Evolutionary conservation across 2,329 filamentous ascomycete genomes (phyloP), one percentile per base, ranked within the genome.

Genomic region (Sphaerostilbella broomeana): DNA sequence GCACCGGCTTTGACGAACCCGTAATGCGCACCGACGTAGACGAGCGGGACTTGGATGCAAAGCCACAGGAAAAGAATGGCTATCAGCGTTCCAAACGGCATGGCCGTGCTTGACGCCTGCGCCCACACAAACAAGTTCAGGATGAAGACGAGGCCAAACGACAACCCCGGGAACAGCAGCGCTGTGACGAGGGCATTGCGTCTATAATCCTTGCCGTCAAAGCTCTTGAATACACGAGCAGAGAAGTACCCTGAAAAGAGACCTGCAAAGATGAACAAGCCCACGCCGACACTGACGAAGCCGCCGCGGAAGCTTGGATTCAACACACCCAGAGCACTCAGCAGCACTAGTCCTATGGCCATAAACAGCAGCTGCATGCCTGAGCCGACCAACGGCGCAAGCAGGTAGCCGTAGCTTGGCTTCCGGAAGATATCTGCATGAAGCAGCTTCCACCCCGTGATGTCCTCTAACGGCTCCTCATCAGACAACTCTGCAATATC

Each of bases 101-200:
- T 81, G 1, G 87, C 87, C 2, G 86, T 94, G 59, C 84, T 89
- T 9, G 85, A 92, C 1, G 86, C 85, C 61, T 94, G 86, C 1
- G 86, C 81, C 87, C 87, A 94, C 43, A 92, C 85, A 56, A 94
- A 94, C 8, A 94, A 70, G 58, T 94, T 94, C 43, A 94, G 72
- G 35, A 90, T 72, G 62, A 94, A 87, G 24, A 89, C 66, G 20
- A 84, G 70, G 7, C 72, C 68, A 55, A 94, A 94, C 1, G 85
- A 65, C 5, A 92, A 70, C 2, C 86, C 86, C 0, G 87, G 87
- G 56, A 94, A 85, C 3, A 94, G 70, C 8, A 81, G 67, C 0
- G 84, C 85, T 4, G 87, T 94, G 55, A 85, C 70, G 19, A 90
- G 55, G 2, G 83, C 83, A 54, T 94, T 94, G 58, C 80, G 79